Evolutionary conservation across 495 filamentous ascomycete genomes (phyloP), one percentile per base, ranked within the genome.

Genomic region (Pseudomonodictys pantanalensis): DNA sequence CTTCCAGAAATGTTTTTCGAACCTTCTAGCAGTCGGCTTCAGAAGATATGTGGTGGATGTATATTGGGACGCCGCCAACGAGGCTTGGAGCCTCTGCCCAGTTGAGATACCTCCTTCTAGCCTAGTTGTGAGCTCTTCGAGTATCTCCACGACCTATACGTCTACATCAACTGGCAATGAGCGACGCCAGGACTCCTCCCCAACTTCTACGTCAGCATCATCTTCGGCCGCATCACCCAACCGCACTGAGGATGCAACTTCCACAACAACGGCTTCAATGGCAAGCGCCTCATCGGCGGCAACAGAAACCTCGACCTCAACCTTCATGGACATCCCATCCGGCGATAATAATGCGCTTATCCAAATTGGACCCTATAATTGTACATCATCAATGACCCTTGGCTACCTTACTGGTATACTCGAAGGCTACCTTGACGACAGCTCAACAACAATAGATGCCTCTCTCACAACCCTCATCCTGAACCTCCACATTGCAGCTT

Each of bases 21-120:
- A 85, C 64, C 72, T 88, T 1, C 73, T 88, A 2, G 76, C 80
- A 1, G 70, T 77, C 8, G 83, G 81, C n/a, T 86, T 81, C 56
- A 74, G 77, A 28, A 76, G 81, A 48, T 78, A 86, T 28, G 67
- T 80, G 29, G 67, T 85, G n/a, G 85, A 88, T 65, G 52, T 86
- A 5, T 88, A 84, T 64, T 88, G 85, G 85, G 85, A 85, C 52
- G 53, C 72, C 17, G 71, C 67, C 25, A 72, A 75, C 28, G 71
- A 70, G 22, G 52, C 71, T 26, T 87, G 83, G 82, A 79, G 72
- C 23, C 78, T 88, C 26, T 88, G 85, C 61, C 85, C 85, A 0
- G 80, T 79, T 8, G 28, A 73, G 52, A 35, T 76, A 33, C 55
- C 56, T 4, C 66, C 72, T 18, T 64, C 62, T 7, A 61, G 67